Percentiles rank a stretch among this genome's conserved stretches.
These are phyloP conservation scores for Lathyrus sativus DNA, from an alignment of 306 rosid genomes.

Conservation along the genomic window DNA sequence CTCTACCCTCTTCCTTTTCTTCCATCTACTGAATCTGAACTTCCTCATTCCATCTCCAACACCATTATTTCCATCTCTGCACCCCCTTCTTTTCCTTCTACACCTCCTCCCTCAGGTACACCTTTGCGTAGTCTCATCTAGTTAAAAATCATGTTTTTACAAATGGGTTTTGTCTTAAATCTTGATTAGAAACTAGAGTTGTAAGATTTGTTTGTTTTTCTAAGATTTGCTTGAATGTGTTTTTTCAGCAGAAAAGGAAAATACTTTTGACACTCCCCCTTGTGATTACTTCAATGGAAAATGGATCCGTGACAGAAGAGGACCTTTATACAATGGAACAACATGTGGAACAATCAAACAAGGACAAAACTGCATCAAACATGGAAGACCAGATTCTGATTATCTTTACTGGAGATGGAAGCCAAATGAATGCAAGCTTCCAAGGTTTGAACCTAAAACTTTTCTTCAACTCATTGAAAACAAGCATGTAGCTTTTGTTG, in stretches of 20 bases:
- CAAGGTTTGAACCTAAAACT: slow-evolving; percentile 76
- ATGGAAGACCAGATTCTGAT: slow-evolving; percentile 71
- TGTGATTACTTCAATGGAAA: slow-evolving; percentile 76
- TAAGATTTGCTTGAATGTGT: background rate
- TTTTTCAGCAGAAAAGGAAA: slow-evolving; percentile 54
- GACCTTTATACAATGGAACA: slow-evolving; percentile 83
- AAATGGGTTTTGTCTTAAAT: slow-evolving; percentile 20
- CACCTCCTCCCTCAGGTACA: slow-evolving; percentile 42
- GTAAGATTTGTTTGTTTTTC: slow-evolving; percentile 14
- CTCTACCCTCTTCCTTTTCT: slow-evolving; percentile 57
- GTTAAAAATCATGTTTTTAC: background rate
- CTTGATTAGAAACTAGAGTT: slow-evolving; percentile 22
- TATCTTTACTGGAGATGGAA: slow-evolving; percentile 86
- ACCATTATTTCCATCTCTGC: slow-evolving; percentile 37
- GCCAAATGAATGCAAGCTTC: slow-evolving; percentile 64
- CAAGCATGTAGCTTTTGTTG: slow-evolving; percentile 84
- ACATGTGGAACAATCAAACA: slow-evolving; percentile 77
- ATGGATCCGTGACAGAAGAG: slow-evolving; percentile 66
- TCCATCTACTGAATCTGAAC: slow-evolving; percentile 40
- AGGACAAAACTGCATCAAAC: slow-evolving; percentile 74
- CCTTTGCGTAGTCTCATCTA: background rate
- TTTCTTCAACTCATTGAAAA: slow-evolving; percentile 58
- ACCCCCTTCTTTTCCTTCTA: slow-evolving; percentile 24
- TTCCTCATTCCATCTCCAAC: slow-evolving; percentile 39
- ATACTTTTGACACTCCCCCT: slow-evolving; percentile 34